Evolutionary conservation across 1,284 basidiomycete genomes (phyloP).

Genomic region (Xerocomus nothofagi): DNA sequence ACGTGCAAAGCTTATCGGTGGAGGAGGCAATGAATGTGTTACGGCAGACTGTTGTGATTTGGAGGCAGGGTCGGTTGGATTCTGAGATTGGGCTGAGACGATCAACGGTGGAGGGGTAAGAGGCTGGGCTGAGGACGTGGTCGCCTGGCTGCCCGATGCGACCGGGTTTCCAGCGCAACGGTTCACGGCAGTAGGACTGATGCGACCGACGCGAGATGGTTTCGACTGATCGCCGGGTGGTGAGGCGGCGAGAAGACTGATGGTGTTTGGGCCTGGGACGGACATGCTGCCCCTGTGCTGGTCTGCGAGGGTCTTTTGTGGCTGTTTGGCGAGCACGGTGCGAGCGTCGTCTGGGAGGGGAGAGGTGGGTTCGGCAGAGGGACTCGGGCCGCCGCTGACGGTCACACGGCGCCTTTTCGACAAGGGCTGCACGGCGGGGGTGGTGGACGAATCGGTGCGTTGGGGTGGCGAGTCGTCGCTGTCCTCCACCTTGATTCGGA

Average conservation of each 20-base stretch:
- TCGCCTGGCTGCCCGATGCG: constrained; percentile 25
- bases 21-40: constrained; percentile 50
- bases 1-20: constrained; percentile 71
- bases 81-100: constrained; percentile 24
- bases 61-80: constrained; percentile 14
- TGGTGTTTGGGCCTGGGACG: constrained; percentile 30
- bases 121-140: constrained; percentile 18
- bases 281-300: constrained; percentile 61
- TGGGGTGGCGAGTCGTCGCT: constrained; percentile 41
- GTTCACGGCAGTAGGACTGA: constrained; percentile 39
- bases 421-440: constrained; percentile 45
- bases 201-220: constrained; percentile 31
- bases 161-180: constrained; percentile 30
- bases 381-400: constrained; percentile 47
- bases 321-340: constrained; percentile 64
- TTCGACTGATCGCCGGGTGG: constrained; percentile 37
- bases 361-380: constrained; percentile 53
- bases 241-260: constrained; percentile 21
- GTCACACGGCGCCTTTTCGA: constrained; percentile 74
- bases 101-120: constrained; percentile 31
- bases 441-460: constrained; percentile 34
- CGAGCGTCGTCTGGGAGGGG: constrained; percentile 60
- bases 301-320: constrained; percentile 68
- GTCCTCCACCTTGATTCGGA: constrained; percentile 65
- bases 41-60: constrained; percentile 18